These are phyloP conservation scores for Apiospora aurea DNA, from an alignment of 2,329 filamentous ascomycete species.

Conservation along the genomic window DNA sequence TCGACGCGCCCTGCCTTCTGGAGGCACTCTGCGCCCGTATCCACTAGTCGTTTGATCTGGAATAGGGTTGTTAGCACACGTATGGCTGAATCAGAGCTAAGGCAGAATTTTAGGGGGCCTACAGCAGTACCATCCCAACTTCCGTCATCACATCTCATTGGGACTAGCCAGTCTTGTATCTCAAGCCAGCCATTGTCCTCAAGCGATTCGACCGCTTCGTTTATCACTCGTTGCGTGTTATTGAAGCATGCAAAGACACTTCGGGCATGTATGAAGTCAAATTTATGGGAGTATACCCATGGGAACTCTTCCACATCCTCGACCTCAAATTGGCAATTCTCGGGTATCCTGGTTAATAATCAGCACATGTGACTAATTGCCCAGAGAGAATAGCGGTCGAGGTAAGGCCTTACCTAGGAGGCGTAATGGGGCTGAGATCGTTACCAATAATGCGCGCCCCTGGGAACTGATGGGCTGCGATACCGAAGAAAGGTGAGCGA, in stretches of 20 bases:
- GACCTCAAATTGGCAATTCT: slow-evolving; percentile 29
- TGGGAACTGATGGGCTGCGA: slow-evolving; percentile 23
- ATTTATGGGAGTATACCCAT: slow-evolving; percentile 30
- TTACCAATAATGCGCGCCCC: slow-evolving; percentile 27
- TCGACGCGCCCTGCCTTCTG: slow-evolving; percentile 26
- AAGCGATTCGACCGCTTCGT: slow-evolving; percentile 24
- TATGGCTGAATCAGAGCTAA: no score
- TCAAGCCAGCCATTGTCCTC: slow-evolving; percentile 28
- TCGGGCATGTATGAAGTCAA: slow-evolving; percentile 28
- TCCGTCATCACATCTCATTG: slow-evolving; percentile 27
- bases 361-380: background rate
- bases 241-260: slow-evolving; percentile 23
- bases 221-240: slow-evolving; percentile 25
- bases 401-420: slow-evolving; percentile 10
- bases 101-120: background rate
- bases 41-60: slow-evolving; percentile 22
- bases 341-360: slow-evolving; percentile 24
- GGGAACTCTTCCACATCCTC: slow-evolving; percentile 29
- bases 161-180: slow-evolving; percentile 26
- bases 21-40: slow-evolving; percentile 21
- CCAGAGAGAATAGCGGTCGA: background rate
- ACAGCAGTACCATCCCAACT: slow-evolving; percentile 28
- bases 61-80: background rate
- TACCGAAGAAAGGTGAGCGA: background rate
- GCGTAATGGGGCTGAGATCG: slow-evolving; percentile 29